phyloP scores from a whole-genome alignment of 192 early-diverging fungal genomes.

The Tieghemiomyces parasiticus region DNA sequence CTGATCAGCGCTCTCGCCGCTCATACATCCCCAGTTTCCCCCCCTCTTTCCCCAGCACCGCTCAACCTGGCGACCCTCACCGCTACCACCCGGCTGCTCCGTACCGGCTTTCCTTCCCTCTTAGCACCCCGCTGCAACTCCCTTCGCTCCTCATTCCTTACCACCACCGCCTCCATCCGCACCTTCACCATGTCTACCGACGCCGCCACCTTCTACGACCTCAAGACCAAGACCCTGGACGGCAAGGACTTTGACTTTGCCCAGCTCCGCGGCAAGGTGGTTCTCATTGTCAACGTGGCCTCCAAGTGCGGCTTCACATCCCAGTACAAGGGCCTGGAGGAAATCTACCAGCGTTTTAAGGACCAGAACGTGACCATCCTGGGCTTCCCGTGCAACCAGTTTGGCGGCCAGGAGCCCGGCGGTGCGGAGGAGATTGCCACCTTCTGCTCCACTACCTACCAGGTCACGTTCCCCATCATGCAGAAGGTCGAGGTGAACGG shows the following conservation, averaged over 20 bases:
- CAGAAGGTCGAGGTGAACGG: conserved; percentile 79
- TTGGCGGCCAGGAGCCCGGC: conserved; percentile 51
- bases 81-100: neutral
- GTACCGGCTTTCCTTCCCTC: neutral
- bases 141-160: neutral
- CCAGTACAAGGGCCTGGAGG: conserved; percentile 58
- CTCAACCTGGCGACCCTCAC: neutral
- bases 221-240: conserved; percentile 29
- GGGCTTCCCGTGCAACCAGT: conserved; percentile 90
- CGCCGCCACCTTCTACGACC: conserved; percentile 33
- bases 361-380: conserved; percentile 64
- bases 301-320: conserved; percentile 80
- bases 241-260: conserved; percentile 36
- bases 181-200: conserved; percentile 16
- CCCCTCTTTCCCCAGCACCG: neutral
- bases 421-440: conserved; percentile 21
- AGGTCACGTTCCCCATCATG: conserved; percentile 77
- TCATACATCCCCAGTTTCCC: too few relatives aligned
- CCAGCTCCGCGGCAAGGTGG: conserved; percentile 51
- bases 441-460: conserved; percentile 52
- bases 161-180: conserved; percentile 14
- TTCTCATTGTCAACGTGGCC: conserved; percentile 82
- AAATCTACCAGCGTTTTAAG: conserved; percentile 47
- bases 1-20: too few relatives aligned
- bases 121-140: neutral